Evolutionary conservation across 1,284 basidiomycete genomes (phyloP).

Genomic region (Trichosporon sp.): DNA sequence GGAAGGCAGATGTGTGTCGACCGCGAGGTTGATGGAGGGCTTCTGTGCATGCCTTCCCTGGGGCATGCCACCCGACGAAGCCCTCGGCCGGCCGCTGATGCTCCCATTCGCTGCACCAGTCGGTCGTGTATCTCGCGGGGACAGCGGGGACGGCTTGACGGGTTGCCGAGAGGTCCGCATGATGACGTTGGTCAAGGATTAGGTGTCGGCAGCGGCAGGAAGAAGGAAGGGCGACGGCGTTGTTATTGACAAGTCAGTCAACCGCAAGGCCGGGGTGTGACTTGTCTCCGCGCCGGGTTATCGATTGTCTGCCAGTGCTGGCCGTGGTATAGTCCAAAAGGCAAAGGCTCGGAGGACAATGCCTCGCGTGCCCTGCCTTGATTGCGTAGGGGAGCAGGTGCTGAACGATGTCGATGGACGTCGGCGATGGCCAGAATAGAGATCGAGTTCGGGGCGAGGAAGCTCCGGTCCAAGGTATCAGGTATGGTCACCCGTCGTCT

Average conservation of each 20-base stretch:
- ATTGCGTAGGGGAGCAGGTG: background rate
- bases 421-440: background rate
- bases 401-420: background rate
- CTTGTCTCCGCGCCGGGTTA: background rate
- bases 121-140: background rate
- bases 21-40: background rate
- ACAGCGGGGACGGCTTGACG: background rate
- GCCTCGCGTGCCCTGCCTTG: slow-evolving; percentile 1
- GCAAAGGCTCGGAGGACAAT: slow-evolving; percentile 3
- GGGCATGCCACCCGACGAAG: no score
- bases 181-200: background rate
- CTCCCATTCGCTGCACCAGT: background rate
- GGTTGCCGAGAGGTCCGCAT: background rate
- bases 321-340: background rate
- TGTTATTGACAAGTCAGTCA: background rate
- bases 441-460: background rate
- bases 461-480: background rate
- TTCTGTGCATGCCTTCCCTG: background rate
- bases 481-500: background rate
- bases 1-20: background rate
- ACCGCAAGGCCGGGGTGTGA: background rate
- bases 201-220: no score
- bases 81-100: background rate
- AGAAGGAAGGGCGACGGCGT: no score
- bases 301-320: background rate